Evolutionary conservation across 2,329 filamentous ascomycete species (phyloP), one percentile per base, ranked within the genome.

Genomic region (Thelonectria rubi): DNA sequence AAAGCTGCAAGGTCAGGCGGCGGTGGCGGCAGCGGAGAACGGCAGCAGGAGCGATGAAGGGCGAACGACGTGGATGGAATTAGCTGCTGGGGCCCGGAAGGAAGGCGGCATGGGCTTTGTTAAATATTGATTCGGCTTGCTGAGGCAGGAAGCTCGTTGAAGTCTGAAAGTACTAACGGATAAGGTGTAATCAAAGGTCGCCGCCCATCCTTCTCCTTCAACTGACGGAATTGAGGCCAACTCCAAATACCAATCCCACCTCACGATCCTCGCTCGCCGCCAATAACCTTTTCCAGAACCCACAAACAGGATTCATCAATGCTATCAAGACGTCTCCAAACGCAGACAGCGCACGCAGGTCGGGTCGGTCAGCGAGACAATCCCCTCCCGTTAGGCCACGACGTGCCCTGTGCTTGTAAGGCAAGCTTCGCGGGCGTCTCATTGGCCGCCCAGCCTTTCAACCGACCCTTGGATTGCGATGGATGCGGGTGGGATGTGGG

Each of bases 1-100:
- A 46, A 40, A 32, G 45, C 37, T 60, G 51, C 57, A 55, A 49
- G 45, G 51, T 50, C 52, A 60, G 52, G 57, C 51, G 57, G 56
- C 47, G 30, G 21, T 58, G 48, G 55, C 57, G 52, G 57, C 45
- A 49, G 26, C 43, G 42, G 24, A 34, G 26, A 42, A 43, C 43
- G 32, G 43, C 32, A 42, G 46, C 24, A 50, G 12, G 30, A 45
- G 42, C 34, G 18, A 24, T 48, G 45, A 56, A 48, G 14, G 45
- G 39, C 21, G 10, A 30, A 39, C 18, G 32, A 18, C n/a, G 20
- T 17, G n/a, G 43, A 30, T 12, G n/a, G 37, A 40, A 34, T 32
- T 32, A 26, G 34, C 26, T 43, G 45, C 21, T 24, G 45, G 21
- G 21, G 34, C 3, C 11, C 11, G 24, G 45, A 26, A 47, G 45